Evolutionary conservation across 2,329 filamentous ascomycete species (phyloP).

Genomic region (Neofusicoccum cordaticola): DNA sequence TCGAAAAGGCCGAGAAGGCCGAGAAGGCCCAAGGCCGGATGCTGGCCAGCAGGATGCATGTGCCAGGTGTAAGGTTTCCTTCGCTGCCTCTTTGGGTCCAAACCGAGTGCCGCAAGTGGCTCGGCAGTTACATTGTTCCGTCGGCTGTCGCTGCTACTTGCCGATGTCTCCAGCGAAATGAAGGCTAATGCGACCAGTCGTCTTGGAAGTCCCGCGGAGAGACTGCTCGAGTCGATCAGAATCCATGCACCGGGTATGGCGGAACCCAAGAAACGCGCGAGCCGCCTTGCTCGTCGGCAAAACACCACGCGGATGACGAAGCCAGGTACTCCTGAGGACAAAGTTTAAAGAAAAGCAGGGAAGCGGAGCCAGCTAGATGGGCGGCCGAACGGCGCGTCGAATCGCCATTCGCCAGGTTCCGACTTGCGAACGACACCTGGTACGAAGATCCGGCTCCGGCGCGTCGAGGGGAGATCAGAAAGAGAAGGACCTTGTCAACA

Average conservation of each 20-base stretch:
- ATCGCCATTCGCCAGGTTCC: background rate
- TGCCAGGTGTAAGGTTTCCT: too few relatives aligned
- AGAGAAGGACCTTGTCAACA: background rate
- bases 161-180: background rate
- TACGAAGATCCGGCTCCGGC: slow-evolving; percentile 2
- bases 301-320: background rate
- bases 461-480: background rate
- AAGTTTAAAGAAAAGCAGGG: background rate
- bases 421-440: background rate
- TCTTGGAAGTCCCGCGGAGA: background rate
- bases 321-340: background rate
- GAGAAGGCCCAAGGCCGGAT: too few relatives aligned
- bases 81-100: too few relatives aligned
- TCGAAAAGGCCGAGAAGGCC: too few relatives aligned
- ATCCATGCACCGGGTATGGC: background rate
- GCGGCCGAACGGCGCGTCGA: background rate
- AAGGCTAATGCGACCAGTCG: background rate
- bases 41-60: too few relatives aligned
- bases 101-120: too few relatives aligned
- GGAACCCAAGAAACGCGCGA: background rate
- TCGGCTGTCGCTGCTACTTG: background rate
- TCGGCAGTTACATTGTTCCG: too few relatives aligned
- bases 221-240: background rate
- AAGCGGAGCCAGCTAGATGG: background rate
- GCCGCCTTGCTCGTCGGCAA: background rate